Base-by-base conservation (phyloP, 2,329 filamentous ascomycete species). In the Xylaria multiplex region DNA sequence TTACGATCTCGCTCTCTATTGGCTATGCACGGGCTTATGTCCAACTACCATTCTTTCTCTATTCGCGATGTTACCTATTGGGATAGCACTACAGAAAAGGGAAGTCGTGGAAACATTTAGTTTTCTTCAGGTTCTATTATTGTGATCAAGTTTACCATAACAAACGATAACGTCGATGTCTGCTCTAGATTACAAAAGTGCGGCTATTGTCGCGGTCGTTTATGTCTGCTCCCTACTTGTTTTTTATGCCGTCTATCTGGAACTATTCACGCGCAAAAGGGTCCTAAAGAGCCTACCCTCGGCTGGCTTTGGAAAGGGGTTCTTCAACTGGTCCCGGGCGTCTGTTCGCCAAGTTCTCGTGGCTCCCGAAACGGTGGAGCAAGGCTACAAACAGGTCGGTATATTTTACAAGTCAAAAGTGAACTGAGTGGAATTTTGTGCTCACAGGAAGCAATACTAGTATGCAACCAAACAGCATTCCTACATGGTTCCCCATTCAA, bases 311-410 rank as follows among this genome's bases (percentile, higher is more conserved):
- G 30, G 55, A 9, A 48, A 58, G 37, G 55, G 48, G 27, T n/a
- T 58, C n/a, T 49, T 58, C 55, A 48, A 58, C 3, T 48, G 55
- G 55, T 58, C 55, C 3, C 43, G 55, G 9, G 55, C 42, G 3
- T 58, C 55, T 48, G 35, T 58, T 35, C 55, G 55, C 11, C 55
- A 58, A 30, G n/a, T 58, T 30, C 32, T 58, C 19, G 30, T 6
- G 14, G 43, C 55, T 14, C 55, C 55, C 19, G 55, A 58, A 14
- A 58, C 55, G n/a, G 55, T 43, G 6, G 55, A 58, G 43, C 27
- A 58, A 40, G 55, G 55, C 14, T 58, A 58, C 19, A 46, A 48
- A 19, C 55, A 58, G 43, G 55, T 58, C 30, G 13, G 55, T 37
- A 13, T 6, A 48, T 49, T 22, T 22, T n/a, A 16, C 4, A 6